phyloP scores from a whole-genome alignment of 257 asterid species.

The Solanum peruvianum region DNA sequence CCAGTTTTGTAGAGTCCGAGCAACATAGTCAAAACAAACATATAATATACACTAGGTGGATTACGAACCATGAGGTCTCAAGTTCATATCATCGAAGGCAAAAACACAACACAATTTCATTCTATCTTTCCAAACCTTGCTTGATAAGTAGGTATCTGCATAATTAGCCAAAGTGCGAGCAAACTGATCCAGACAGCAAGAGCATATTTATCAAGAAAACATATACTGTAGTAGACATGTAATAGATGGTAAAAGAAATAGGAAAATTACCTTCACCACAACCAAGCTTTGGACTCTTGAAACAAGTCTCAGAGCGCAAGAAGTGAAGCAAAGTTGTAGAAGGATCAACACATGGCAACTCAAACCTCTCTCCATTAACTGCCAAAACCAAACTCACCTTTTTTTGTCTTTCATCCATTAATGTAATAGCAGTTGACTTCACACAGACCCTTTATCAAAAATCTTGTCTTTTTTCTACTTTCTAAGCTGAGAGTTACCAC shows the following conservation, averaged over 20 bases:
- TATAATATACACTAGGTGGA: not conserved
- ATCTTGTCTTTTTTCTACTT: not conserved
- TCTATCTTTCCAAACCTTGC: not conserved
- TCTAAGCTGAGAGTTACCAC: not conserved
- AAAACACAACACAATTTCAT: not conserved
- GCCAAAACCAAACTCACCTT: not conserved
- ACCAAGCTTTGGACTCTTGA: conserved; percentile 71
- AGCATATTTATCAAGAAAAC: not conserved
- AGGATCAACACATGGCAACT: conserved; percentile 10
- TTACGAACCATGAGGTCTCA: not conserved
- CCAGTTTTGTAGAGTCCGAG: not conserved
- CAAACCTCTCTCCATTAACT: not conserved
- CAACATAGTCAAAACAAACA: not conserved
- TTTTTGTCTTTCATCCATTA: not conserved
- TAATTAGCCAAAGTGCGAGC: not conserved
- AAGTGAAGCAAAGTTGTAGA: conserved; percentile 63
- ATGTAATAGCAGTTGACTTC: not conserved
- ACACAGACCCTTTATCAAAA: not conserved
- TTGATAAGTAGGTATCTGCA: not conserved
- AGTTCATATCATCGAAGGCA: not conserved
- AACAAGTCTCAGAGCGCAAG: conserved; percentile 46
- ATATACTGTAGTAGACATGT: not conserved
- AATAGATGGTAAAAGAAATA: not conserved
- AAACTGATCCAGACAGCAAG: not conserved
- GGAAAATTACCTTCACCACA: conserved; percentile 59